Evolutionary conservation across 2,329 filamentous ascomycete species (phyloP).

Genomic region (Aspergillus floridensis): DNA sequence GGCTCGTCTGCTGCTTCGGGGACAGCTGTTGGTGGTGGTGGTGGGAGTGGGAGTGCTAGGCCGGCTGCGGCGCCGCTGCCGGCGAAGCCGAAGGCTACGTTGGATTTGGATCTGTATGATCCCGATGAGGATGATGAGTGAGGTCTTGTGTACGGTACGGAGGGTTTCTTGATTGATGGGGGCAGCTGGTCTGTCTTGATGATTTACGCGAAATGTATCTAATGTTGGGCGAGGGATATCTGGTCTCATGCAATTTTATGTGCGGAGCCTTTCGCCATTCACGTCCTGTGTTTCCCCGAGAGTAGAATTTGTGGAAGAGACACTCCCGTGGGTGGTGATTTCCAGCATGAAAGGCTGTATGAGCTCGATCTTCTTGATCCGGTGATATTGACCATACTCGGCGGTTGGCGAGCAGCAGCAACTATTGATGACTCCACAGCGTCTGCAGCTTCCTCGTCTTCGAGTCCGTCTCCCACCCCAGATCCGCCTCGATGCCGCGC

Average conservation of each 20-base stretch:
- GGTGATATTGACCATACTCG: no score
- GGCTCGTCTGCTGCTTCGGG: slow-evolving; percentile 21
- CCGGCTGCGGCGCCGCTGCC: slow-evolving; percentile 20
- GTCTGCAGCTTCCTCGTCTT: slow-evolving; percentile 49
- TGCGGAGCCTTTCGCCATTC: slow-evolving; percentile 50
- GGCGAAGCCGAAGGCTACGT: slow-evolving; percentile 37
- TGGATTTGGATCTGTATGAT: slow-evolving; percentile 47
- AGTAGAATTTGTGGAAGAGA: no score
- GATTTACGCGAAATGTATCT: neutral
- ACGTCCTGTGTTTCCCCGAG: slow-evolving; percentile 18
- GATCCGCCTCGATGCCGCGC: slow-evolving; percentile 57
- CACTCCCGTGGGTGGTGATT: no score
- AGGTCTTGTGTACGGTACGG: slow-evolving; percentile 4
- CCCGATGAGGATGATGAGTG: slow-evolving; percentile 46
- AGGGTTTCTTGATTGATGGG: neutral
- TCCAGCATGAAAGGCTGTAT: slow-evolving; percentile 61
- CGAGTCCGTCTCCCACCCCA: slow-evolving; percentile 60
- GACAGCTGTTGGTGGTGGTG: no score
- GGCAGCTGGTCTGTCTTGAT: neutral
- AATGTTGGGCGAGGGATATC: slow-evolving; percentile 27
- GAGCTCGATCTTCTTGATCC: slow-evolving; percentile 40
- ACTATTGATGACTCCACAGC: slow-evolving; percentile 26
- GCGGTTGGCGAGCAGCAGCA: no score
- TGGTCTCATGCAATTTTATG: slow-evolving; percentile 41
- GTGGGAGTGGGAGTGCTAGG: slow-evolving; percentile 11